Conservation (phyloP, 129 eudicot genomes). For the Helianthus tuberosus region DNA sequence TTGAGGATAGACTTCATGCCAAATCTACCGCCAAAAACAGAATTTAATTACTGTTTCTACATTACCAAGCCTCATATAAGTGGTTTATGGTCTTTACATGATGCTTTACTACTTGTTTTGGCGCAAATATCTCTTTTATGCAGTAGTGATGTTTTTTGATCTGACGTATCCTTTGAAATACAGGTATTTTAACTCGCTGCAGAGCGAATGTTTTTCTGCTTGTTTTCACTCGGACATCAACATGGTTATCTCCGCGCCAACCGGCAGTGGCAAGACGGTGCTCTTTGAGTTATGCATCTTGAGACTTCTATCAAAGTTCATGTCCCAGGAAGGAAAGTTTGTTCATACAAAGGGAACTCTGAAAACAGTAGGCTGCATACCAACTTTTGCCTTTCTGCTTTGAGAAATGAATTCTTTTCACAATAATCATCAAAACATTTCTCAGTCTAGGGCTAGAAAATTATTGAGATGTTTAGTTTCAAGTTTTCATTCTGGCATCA, state of each 20-base stretch:
- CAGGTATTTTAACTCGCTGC: conserved; percentile 97
- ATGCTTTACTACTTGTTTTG: conserved; percentile 10
- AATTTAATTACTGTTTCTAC: not conserved
- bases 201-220: conserved; percentile 96
- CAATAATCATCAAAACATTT: conserved; percentile 13
- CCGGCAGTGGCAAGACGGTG: conserved; percentile 99
- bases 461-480: conserved; percentile 13
- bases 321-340: conserved; percentile 73
- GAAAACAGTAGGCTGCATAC: conserved; percentile 71
- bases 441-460: conserved; percentile 1
- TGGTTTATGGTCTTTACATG: conserved; percentile 14
- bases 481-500: conserved; percentile 11
- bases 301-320: conserved; percentile 86
- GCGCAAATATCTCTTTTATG: conserved; percentile 17
- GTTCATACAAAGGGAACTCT: conserved; percentile 75
- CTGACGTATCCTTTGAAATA: conserved; percentile 10
- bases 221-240: conserved; percentile 89
- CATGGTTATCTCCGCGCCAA: conserved; percentile 99
- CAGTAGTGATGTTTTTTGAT: not conserved
- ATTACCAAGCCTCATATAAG: conserved; percentile 6
- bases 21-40: conserved; percentile 4
- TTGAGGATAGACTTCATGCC: conserved; percentile 16
- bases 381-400: conserved; percentile 24
- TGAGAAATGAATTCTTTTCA: conserved; percentile 10
- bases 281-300: conserved; percentile 95